These are phyloP conservation scores for Curvularia spicifera DNA, from an alignment of 2,329 filamentous ascomycete species.

Conservation along the genomic window DNA sequence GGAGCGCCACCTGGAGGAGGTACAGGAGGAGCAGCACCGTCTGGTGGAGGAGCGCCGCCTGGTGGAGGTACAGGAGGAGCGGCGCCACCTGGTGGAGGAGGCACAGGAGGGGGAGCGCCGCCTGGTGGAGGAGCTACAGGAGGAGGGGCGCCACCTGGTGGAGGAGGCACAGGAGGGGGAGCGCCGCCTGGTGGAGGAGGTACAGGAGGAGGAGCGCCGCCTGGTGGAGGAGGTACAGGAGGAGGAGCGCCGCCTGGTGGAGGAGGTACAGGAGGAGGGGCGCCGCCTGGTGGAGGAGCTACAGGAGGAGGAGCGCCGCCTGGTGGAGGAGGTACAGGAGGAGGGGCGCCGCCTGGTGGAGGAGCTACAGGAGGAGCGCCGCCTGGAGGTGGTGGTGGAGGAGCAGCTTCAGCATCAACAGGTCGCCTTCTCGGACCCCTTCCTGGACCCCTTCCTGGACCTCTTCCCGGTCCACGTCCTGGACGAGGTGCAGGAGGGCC, in stretches of 20 bases:
- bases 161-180: neutral
- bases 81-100: neutral
- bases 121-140: too few relatives aligned
- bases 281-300: neutral
- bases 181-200: neutral
- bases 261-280: too few relatives aligned
- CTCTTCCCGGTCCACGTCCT: neutral
- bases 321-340: neutral
- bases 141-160: too few relatives aligned
- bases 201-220: neutral
- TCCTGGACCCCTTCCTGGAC: too few relatives aligned
- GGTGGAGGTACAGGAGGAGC: neutral
- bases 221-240: neutral
- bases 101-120: neutral
- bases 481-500: neutral
- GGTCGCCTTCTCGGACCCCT: neutral
- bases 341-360: neutral
- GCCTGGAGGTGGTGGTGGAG: neutral
- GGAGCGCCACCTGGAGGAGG: neutral
- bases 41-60: neutral
- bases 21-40: neutral
- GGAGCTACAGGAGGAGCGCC: neutral
- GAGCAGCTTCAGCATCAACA: neutral
- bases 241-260: neutral
- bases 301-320: neutral